Evolutionary conservation across 345 rosid genomes (phyloP).

Genomic region (Gossypium ekmanianum): DNA sequence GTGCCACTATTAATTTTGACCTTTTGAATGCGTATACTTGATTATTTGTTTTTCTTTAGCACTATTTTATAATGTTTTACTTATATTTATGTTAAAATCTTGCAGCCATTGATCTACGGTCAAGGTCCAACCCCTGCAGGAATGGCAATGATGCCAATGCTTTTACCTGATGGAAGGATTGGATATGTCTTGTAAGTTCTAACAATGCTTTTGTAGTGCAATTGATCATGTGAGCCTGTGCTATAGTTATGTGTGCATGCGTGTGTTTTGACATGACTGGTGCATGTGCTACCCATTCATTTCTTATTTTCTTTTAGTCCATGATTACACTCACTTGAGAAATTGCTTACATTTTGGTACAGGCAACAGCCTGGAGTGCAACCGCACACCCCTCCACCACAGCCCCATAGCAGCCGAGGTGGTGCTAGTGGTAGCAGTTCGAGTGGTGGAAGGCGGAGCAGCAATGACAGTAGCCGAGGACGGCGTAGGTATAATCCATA

Average conservation of each 20-base stretch:
- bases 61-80: not conserved
- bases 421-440: constrained; percentile 53
- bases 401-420: constrained; percentile 38
- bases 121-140: constrained; percentile 73
- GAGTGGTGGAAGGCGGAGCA: constrained; percentile 52
- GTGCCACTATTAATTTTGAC: not conserved
- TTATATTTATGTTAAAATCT: constrained; percentile 13
- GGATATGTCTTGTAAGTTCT: constrained; percentile 87
- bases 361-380: constrained; percentile 90
- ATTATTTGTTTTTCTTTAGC: not conserved
- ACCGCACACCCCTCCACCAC: constrained; percentile 46
- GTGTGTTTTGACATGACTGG: not conserved
- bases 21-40: not conserved
- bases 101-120: constrained; percentile 85
- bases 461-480: constrained; percentile 56
- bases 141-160: constrained; percentile 97
- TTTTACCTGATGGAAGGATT: constrained; percentile 92
- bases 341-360: constrained; percentile 6
- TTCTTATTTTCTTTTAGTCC: not conserved
- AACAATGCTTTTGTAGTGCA: not conserved
- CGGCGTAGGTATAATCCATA: constrained; percentile 72
- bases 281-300: not conserved
- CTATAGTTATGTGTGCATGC: not conserved
- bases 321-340: not conserved
- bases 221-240: not conserved